These are phyloP conservation scores for Mycena venus DNA, from an alignment of 768 basidiomycete species.

Conservation along the genomic window DNA sequence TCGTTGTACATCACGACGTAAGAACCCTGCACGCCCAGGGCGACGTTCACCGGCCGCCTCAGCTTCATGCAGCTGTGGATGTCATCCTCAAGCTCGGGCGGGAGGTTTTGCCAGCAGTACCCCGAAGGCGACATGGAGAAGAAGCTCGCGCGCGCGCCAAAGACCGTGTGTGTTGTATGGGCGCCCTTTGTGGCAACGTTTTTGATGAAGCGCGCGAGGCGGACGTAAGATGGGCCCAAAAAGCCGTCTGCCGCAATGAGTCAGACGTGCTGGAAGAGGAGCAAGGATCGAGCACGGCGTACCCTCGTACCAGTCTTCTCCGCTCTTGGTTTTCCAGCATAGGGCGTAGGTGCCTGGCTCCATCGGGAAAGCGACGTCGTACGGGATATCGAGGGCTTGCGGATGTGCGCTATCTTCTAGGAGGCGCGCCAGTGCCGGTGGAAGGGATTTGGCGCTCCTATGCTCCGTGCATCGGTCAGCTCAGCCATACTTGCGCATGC, in stretches of 20 bases:
- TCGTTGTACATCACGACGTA: constrained; percentile 27
- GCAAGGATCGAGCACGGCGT: too few relatives aligned
- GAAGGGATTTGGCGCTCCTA: neutral
- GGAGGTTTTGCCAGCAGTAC: constrained; percentile 26
- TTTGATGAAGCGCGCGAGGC: constrained; percentile 22
- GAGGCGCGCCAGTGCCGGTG: neutral
- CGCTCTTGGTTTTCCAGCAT: constrained; percentile 17
- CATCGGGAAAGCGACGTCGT: constrained; percentile 22
- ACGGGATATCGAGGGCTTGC: neutral
- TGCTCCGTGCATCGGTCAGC: neutral
- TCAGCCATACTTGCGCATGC: too few relatives aligned
- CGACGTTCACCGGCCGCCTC: constrained; percentile 19
- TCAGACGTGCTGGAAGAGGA: neutral
- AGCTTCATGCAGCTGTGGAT: constrained; percentile 6
- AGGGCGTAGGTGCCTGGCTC: constrained; percentile 12
- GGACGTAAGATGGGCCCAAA: constrained; percentile 9
- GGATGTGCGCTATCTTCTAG: constrained; percentile 12
- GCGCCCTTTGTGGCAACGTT: neutral
- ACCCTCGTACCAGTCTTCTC: constrained; percentile 24
- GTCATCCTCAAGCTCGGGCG: constrained; percentile 10
- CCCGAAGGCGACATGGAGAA: constrained; percentile 24
- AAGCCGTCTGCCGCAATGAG: too few relatives aligned
- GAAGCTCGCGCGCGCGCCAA: constrained; percentile 14
- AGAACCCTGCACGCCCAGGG: constrained; percentile 20
- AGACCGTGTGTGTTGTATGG: constrained; percentile 20